A percentile compares a stretch with the other conserved stretches of the same genome.
These are phyloP conservation scores for Claviceps monticola DNA, from an alignment of 2,329 filamentous ascomycete genomes.

Conservation along the genomic window DNA sequence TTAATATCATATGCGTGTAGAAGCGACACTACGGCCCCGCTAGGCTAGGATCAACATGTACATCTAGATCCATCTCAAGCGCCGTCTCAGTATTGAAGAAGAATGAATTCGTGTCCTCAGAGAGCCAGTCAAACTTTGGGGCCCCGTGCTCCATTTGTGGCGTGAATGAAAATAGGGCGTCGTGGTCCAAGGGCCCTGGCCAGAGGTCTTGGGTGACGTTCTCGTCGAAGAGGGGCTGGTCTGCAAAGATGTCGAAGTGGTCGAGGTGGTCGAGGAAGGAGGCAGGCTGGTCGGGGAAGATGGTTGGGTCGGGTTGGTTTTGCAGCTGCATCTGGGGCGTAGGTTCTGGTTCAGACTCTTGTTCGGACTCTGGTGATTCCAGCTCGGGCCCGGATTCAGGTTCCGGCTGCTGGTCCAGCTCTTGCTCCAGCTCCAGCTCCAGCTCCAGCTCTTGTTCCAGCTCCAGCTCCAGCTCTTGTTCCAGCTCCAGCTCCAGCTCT, in stretches of 20 bases:
- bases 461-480: no score
- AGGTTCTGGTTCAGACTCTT: background rate
- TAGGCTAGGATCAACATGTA: constrained; percentile 22
- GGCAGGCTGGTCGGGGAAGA: constrained; percentile 9
- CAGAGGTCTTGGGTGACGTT: constrained; percentile 11
- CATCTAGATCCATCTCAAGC: constrained; percentile 10
- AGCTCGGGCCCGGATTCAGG: background rate
- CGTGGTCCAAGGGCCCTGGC: constrained; percentile 13
- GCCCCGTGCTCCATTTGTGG: constrained; percentile 18
- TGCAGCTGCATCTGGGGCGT: background rate
- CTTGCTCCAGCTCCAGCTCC: no score
- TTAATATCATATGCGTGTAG: no score
- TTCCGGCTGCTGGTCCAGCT: no score
- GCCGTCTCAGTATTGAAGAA: constrained; percentile 20
- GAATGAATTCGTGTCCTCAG: constrained; percentile 30
- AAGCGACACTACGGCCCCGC: constrained; percentile 3
- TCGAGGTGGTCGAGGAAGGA: constrained; percentile 13
- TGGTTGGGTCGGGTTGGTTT: background rate
- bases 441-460: no score
- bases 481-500: no score
- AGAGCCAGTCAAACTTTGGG: constrained; percentile 27
- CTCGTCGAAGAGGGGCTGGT: constrained; percentile 11
- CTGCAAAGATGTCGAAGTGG: constrained; percentile 6
- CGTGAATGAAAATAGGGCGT: constrained; percentile 19
- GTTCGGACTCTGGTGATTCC: background rate